Conservation (phyloP, 129 eudicot genomes). For the Flaveria bidentis region DNA sequence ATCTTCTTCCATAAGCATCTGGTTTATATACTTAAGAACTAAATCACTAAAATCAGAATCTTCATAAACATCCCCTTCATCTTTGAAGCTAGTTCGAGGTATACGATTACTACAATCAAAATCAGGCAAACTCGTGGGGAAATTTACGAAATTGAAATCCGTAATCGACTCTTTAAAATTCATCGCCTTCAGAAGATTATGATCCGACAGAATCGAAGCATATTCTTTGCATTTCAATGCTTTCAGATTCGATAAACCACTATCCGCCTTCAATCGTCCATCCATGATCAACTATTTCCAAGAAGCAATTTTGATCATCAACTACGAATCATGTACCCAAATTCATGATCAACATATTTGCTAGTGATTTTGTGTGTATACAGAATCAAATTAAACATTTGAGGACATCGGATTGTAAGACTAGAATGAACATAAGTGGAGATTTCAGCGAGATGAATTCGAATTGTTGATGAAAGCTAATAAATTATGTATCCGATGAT, state of each 20-base stretch:
- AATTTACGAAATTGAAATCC: constrained; percentile 21
- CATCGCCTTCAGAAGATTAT: constrained; percentile 25
- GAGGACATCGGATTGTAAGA: background rate
- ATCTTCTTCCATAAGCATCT: constrained; percentile 95
- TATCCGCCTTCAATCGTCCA: constrained; percentile 30
- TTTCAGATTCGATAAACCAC: constrained; percentile 30
- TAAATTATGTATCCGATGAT: background rate
- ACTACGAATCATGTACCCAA: background rate
- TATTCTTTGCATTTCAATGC: constrained; percentile 39
- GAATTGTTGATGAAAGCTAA: background rate
- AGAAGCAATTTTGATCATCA: background rate
- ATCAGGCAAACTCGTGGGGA: constrained; percentile 28
- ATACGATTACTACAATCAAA: constrained; percentile 15
- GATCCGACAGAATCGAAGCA: constrained; percentile 37
- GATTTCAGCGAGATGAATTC: background rate
- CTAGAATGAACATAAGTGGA: background rate
- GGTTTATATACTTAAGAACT: constrained; percentile 68
- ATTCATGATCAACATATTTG: background rate
- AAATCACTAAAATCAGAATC: constrained; percentile 77
- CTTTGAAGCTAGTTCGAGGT: constrained; percentile 30
- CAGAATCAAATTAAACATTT: constrained; percentile 8
- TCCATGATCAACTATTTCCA: constrained; percentile 49
- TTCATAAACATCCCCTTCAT: constrained; percentile 51
- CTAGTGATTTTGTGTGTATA: background rate
- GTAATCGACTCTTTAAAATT: constrained; percentile 27